phyloP scores from a whole-genome alignment of 2,329 filamentous ascomycete species.

The Phialophora verrucosa region DNA sequence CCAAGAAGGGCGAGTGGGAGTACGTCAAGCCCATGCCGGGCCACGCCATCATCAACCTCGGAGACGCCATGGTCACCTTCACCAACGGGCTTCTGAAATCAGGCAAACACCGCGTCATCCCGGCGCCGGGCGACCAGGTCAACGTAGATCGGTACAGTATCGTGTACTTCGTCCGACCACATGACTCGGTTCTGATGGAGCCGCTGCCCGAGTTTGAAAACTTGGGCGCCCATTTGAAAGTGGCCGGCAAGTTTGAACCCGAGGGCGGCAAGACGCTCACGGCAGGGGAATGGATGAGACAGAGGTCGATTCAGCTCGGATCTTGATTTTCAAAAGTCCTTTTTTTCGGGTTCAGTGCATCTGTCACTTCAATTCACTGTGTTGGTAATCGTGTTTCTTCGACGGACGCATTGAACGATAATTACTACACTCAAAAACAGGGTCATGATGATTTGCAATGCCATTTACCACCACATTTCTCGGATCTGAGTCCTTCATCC shows the following conservation, averaged over 20 bases:
- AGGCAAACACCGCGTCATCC: slow-evolving; percentile 57
- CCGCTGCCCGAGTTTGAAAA: slow-evolving; percentile 25
- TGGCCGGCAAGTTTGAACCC: slow-evolving; percentile 40
- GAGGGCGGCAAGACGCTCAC: slow-evolving; percentile 43
- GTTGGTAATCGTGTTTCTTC: not conserved
- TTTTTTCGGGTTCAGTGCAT: not conserved
- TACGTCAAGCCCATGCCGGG: slow-evolving; percentile 50
- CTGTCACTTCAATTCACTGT: not conserved
- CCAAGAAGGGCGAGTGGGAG: slow-evolving; percentile 51
- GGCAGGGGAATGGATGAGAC: slow-evolving; percentile 49
- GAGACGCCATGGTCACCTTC: slow-evolving; percentile 52
- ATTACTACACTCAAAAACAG: not conserved
- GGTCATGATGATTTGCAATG: not conserved
- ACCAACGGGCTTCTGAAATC: slow-evolving; percentile 50
- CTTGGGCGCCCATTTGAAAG: slow-evolving; percentile 46
- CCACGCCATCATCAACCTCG: slow-evolving; percentile 43
- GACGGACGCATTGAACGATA: not conserved
- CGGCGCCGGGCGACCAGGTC: slow-evolving; percentile 57
- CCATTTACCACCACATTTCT: not conserved
- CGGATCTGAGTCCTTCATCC: not conserved
- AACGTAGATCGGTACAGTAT: slow-evolving; percentile 56
- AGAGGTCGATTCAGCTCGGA: slow-evolving; percentile 41
- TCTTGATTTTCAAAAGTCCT: not conserved
- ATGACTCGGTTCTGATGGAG: slow-evolving; percentile 52
- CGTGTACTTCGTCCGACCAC: slow-evolving; percentile 62